Base-by-base conservation (phyloP, 495 filamentous ascomycete species). In the Emericellopsis terricola region DNA sequence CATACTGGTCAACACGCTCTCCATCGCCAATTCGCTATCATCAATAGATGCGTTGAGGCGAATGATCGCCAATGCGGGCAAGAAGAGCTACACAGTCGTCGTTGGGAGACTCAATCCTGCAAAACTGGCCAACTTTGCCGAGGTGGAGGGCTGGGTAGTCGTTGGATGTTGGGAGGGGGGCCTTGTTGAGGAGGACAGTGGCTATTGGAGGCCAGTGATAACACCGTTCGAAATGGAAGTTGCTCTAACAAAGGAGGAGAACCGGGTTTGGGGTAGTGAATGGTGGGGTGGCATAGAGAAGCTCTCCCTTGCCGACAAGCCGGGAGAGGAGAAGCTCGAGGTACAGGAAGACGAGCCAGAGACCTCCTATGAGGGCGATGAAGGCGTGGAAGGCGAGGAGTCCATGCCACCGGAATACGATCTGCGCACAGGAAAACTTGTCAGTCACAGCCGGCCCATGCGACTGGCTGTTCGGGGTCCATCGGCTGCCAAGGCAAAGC, bases 81-180 rank as follows among this genome's bases (percentile, higher is more conserved):
- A 94, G 57, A 97, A 97, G 50, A 76, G 68, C 51, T 96, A 97
- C 51, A 80, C 83, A 15, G 84, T 97, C 33, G 91, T 97, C 2
- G 91, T 97, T 3, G 89, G 89, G 26, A 96, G 94, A 48, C 62
- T 96, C 2, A 96, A 96, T 47, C 79, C 85, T 1, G 85, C 85
- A 37, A 97, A 97, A 52, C 62, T 97, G 4, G 91, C 89, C 15
- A 97, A 97, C 53, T 97, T 97, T 53, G 69, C 75, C 34, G 89
- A 97, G 54, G 68, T 97, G 8, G 86, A 81, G 14, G 91, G 80
- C 10, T 97, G 89, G 89, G 85, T 96, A 0, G 86, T 94, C 1
- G 78, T 97, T 28, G 91, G 91, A 8, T 97, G 89, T 56, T 96
- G 91, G 89, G 89, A 97, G 54, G 92, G 87, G 47, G 78, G 77